Percentiles rank a stretch among this genome's conserved stretches.
Conservation (phyloP, 2,329 filamentous ascomycete genomes). For the Aspergillus tamarii region DNA sequence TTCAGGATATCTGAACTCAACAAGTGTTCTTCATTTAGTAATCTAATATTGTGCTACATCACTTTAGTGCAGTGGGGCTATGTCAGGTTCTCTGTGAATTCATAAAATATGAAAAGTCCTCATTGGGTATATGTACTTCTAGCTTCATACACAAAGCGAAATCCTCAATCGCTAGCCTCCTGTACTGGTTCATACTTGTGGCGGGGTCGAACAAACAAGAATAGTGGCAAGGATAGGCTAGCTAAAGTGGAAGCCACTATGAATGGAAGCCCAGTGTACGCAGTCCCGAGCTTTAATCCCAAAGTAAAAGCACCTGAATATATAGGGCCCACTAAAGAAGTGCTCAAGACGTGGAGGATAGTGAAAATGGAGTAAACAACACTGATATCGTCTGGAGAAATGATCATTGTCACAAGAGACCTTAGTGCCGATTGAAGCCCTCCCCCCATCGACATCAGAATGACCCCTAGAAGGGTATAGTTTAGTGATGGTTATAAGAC, state of each 20-base stretch:
- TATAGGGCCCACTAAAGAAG: conserved; percentile 1
- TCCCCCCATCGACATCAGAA: neutral
- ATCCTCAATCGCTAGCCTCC: neutral
- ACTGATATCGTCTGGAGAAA: neutral
- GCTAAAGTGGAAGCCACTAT: conserved; percentile 2
- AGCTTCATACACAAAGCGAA: neutral
- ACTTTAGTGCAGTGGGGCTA: no score
- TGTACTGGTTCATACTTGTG: neutral
- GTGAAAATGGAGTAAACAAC: conserved; percentile 5
- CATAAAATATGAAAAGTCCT: neutral
- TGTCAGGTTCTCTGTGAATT: no score
- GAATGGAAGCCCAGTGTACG: conserved; percentile 4
- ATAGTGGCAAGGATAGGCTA: neutral
- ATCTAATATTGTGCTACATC: no score
- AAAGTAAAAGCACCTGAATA: conserved; percentile 5
- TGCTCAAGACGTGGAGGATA: conserved; percentile 3
- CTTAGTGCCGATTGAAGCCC: conserved; percentile 2
- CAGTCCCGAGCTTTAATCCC: conserved; percentile 1
- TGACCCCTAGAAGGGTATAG: neutral
- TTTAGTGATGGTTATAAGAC: neutral
- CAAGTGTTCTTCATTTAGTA: no score
- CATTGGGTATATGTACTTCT: neutral
- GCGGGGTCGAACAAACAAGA: neutral
- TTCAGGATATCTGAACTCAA: no score
- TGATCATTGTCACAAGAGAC: conserved; percentile 5